Evolutionary conservation across 257 asterid genomes (phyloP).

Genomic region (Anisodus acutangulus): DNA sequence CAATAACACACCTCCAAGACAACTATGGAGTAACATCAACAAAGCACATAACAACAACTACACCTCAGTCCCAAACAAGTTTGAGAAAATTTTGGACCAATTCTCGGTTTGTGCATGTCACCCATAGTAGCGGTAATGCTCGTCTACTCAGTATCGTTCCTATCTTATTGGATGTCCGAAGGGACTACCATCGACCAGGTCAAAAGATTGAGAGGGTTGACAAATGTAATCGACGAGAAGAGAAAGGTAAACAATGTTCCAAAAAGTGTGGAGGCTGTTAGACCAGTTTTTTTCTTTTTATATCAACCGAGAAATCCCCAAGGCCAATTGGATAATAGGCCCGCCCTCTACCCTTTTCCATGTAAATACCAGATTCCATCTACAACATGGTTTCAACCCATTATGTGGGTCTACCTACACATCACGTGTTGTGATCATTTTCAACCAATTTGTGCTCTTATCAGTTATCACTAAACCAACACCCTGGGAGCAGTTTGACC

Average conservation of each 20-base stretch:
- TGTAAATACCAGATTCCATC: too few species aligned
- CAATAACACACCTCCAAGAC: background rate
- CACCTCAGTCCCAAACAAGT: background rate
- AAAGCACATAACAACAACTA: conserved; percentile 3
- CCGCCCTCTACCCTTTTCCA: background rate
- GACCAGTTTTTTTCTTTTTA: background rate
- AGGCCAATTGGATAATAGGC: background rate
- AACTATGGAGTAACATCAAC: background rate
- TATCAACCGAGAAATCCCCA: background rate
- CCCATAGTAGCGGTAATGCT: background rate
- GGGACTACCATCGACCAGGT: background rate
- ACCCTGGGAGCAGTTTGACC: background rate
- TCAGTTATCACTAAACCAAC: background rate
- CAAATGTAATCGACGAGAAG: background rate
- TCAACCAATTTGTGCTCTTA: too few species aligned
- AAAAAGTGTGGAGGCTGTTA: background rate
- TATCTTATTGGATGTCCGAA: background rate
- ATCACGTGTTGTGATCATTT: too few species aligned
- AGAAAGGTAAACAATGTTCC: background rate
- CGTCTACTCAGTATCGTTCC: background rate
- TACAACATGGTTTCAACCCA: background rate
- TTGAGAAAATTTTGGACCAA: background rate
- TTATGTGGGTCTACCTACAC: too few species aligned
- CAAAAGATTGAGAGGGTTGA: background rate
- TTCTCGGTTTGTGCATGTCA: background rate